Conservation (phyloP, 768 basidiomycete species). For the Amanita inopinata region DNA sequence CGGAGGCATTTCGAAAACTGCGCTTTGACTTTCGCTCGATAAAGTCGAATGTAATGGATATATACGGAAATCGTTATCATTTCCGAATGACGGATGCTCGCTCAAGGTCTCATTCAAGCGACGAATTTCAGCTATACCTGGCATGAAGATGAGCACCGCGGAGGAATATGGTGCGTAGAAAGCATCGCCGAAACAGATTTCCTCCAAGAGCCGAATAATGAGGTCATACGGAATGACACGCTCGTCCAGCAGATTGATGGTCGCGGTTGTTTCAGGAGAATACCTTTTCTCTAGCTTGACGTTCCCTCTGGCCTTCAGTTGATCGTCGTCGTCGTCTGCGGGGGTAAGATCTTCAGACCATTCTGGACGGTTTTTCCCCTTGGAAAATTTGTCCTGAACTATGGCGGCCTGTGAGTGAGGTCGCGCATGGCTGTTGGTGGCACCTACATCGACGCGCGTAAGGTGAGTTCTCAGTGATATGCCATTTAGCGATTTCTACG, state of each 20-base stretch:
- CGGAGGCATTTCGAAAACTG: constrained; percentile 86
- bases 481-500: constrained; percentile 72
- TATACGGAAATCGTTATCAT: constrained; percentile 52
- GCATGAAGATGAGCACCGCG: constrained; percentile 88
- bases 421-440: not conserved
- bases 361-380: constrained; percentile 52
- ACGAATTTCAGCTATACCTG: constrained; percentile 90
- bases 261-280: constrained; percentile 60
- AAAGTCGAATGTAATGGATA: constrained; percentile 90
- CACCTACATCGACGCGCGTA: constrained; percentile 65
- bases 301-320: constrained; percentile 27
- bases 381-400: constrained; percentile 59
- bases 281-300: constrained; percentile 69
- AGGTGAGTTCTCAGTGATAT: constrained; percentile 68
- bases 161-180: constrained; percentile 49
- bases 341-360: constrained; percentile 68
- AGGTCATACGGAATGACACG: constrained; percentile 87
- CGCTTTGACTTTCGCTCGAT: constrained; percentile 82
- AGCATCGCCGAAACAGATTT: constrained; percentile 63
- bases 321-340: constrained; percentile 63
- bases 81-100: constrained; percentile 68
- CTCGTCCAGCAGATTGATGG: constrained; percentile 81
- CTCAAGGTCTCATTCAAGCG: constrained; percentile 72
- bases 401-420: too few relatives aligned
- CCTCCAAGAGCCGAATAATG: constrained; percentile 74